Percentiles rank a stretch among this genome's conserved stretches.
Conservation (phyloP, 83 land plant genomes). For the Picea abies region DNA sequence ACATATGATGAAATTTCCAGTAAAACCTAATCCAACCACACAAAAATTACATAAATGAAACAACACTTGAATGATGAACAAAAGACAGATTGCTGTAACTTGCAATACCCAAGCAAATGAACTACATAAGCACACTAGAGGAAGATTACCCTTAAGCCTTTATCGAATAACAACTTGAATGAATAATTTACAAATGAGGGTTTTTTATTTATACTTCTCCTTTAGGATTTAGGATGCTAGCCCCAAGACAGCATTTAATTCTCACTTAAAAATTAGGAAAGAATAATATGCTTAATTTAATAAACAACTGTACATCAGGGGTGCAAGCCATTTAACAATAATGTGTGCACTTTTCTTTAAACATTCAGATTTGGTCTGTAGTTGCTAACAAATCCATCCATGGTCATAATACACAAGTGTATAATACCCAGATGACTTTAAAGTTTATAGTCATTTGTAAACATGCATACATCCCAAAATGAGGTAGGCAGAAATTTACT, state of each 20-base stretch:
- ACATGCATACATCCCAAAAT: neutral
- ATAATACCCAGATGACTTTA: neutral
- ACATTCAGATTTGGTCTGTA: neutral
- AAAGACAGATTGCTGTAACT: too few species aligned
- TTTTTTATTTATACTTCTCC: too few species aligned
- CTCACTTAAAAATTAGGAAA: neutral
- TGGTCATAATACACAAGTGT: neutral
- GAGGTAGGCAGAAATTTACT: slow-evolving; percentile 24
- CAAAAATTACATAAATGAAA: too few species aligned
- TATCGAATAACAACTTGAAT: too few species aligned
- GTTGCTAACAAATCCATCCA: neutral
- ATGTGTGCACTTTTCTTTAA: neutral
- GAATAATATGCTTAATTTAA: neutral
- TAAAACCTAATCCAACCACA: too few species aligned
- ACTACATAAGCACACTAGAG: too few species aligned
- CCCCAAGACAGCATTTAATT: neutral
- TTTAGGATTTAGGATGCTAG: too few species aligned
- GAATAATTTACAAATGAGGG: too few species aligned
- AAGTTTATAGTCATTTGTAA: neutral
- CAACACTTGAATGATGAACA: too few species aligned
- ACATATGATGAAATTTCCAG: too few species aligned
- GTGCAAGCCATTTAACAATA: neutral
- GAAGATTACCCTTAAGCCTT: too few species aligned
- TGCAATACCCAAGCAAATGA: too few species aligned
- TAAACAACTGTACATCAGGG: neutral